Base-by-base conservation (phyloP, 805 yeast species). In the Candida nemodendra region DNA sequence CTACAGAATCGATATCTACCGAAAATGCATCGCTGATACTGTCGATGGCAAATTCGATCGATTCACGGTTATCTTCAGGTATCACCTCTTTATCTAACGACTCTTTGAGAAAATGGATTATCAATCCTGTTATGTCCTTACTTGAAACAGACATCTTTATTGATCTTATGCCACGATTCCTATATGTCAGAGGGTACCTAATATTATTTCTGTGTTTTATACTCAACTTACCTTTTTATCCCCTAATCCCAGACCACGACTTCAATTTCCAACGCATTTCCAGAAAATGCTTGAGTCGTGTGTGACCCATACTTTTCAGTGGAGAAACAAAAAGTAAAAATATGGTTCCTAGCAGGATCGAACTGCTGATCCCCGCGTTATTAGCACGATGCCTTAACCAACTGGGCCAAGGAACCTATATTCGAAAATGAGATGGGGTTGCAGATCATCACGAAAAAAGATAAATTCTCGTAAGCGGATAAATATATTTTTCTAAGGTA, bases 41-140 rank as follows among this genome's bases (percentile, higher is more conserved):
- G 57, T 88, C 96, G 49, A 89, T 75, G 44, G 98, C 98, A 35
- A 91, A 95, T 49, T 89, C 96, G 51, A 91, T 71, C 8, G 96
- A 87, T 51, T 93, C 98, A 39, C 74, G 72, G 57, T 81, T 86
- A 47, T 91, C 98, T 45, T 80, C 84, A 25, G 82, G 65, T 31
- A 90, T 76, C 29, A 75, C 74, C 29, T 85, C 84, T 45, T 74
- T 72, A 31, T 72, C 57, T 14, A 84, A 75, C 9, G 85, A 65
- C 13, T 67, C 53, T 51, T 76, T 72, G 51, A 93, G 72, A 61
- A 81, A 91, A 44, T 79, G 76, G 30, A 88, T 80, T 48, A 91
- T 81, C 35, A 87, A 78, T 34, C 79, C 68, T 2, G 95, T 91
- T 34, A 79, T 67, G 42, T 81, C 84, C 61, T 82, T 72, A 53